Evolutionary conservation across 169 alveolate genomes (phyloP).

Genomic region (Amoebophrya sp.): DNA sequence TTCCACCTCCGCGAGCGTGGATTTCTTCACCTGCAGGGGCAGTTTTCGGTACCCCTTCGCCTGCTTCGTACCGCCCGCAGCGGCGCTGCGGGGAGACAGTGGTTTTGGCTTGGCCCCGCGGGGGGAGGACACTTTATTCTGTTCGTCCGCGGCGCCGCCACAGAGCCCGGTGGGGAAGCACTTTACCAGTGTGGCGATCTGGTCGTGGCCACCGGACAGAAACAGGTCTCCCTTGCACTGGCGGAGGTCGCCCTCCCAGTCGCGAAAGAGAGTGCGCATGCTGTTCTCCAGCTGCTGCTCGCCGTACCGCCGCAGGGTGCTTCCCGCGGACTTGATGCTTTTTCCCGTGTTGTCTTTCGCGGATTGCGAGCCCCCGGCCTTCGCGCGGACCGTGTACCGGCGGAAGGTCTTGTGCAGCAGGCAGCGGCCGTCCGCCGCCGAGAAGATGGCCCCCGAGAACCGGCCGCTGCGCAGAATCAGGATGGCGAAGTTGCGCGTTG

Average conservation of each 20-base stretch:
- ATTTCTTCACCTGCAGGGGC: background rate
- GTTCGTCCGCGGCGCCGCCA: background rate
- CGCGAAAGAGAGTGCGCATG: background rate
- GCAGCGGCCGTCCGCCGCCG: background rate
- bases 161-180: background rate
- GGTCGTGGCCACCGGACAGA: conserved; percentile 5
- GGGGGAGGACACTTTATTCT: no score
- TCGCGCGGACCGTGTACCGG: background rate
- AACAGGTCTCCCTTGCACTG: background rate
- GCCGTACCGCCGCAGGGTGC: background rate
- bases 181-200: background rate
- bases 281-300: conserved; percentile 23
- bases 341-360: conserved; percentile 6
- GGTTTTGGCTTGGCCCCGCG: no score
- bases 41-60: background rate
- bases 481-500: background rate
- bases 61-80: no score
- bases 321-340: conserved; percentile 18
- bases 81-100: no score
- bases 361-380: background rate
- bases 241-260: background rate
- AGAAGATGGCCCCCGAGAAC: background rate
- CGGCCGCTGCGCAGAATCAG: conserved; percentile 5
- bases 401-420: conserved; percentile 22
- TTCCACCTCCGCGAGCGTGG: background rate